Percentiles rank a stretch among this genome's conserved stretches.
phyloP scores from a whole-genome alignment of 768 basidiomycete genomes.

The Mycena albidolilacea region DNA sequence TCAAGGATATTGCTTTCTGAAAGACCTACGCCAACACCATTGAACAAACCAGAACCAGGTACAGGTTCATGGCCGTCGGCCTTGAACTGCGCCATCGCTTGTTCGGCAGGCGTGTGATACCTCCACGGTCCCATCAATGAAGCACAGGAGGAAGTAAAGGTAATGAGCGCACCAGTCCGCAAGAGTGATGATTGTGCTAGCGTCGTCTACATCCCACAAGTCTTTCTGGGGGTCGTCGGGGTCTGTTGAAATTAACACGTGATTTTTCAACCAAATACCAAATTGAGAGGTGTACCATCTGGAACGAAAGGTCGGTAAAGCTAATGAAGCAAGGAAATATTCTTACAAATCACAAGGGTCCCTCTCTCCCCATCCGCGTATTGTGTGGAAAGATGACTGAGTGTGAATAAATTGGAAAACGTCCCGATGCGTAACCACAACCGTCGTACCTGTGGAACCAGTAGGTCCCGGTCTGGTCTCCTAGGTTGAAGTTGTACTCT shows the following conservation, averaged over 20 bases:
- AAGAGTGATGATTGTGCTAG: constrained; percentile 49
- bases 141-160: constrained; percentile 37
- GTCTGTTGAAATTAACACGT: constrained; percentile 31
- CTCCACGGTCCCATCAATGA: background rate
- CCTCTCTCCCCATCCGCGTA: no score
- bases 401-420: no score
- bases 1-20: background rate
- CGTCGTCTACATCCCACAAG: constrained; percentile 53
- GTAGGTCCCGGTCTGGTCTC: no score
- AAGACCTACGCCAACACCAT: constrained; percentile 27
- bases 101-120: constrained; percentile 26
- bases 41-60: constrained; percentile 33
- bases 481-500: no score
- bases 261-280: no score
- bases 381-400: no score
- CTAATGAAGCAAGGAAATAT: no score
- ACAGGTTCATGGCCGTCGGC: constrained; percentile 40
- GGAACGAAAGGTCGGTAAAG: no score
- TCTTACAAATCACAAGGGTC: no score
- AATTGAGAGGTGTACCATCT: no score
- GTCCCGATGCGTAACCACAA: no score
- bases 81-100: constrained; percentile 42
- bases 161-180: constrained; percentile 36
- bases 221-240: constrained; percentile 47
- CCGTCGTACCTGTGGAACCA: no score